Evolutionary conservation across 192 early-diverging fungal genomes (phyloP).

Genomic region (Coemansia sp.): DNA sequence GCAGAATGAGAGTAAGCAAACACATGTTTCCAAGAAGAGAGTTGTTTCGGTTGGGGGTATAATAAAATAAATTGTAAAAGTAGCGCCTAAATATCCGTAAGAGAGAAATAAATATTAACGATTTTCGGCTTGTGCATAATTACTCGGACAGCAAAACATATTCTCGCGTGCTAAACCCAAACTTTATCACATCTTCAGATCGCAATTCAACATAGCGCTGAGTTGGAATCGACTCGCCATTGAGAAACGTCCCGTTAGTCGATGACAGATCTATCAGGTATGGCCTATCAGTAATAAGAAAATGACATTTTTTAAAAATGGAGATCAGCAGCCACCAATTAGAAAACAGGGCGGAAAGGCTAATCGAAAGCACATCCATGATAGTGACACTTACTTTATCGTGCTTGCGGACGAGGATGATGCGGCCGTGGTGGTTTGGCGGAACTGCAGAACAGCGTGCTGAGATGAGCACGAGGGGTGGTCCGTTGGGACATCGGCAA

Average conservation of each 20-base stretch:
- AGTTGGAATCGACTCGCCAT: conserved; percentile 71
- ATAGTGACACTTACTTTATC: conserved; percentile 24
- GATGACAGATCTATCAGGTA: conserved; percentile 94
- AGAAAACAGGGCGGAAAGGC: background rate
- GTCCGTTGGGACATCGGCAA: conserved; percentile 92
- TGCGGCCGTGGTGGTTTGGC: conserved; percentile 57
- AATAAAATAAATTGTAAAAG: background rate
- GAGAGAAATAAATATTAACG: background rate
- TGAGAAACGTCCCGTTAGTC: conserved; percentile 89
- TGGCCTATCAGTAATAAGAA: conserved; percentile 58
- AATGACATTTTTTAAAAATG: background rate
- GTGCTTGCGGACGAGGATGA: background rate
- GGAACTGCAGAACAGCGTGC: conserved; percentile 91
- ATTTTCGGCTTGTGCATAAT: background rate
- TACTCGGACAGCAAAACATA: conserved; percentile 84
- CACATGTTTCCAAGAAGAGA: background rate
- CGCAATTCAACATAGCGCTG: conserved; percentile 85
- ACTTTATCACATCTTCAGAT: conserved; percentile 81
- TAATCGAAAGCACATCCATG: background rate
- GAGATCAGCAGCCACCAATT: background rate
- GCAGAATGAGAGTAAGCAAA: background rate
- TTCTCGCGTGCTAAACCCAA: conserved; percentile 89
- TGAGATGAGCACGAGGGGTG: conserved; percentile 95
- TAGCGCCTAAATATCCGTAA: background rate
- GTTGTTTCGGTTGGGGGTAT: background rate